Conservation (phyloP, 2,329 filamentous ascomycete species). For the Karstenula rhodostoma region DNA sequence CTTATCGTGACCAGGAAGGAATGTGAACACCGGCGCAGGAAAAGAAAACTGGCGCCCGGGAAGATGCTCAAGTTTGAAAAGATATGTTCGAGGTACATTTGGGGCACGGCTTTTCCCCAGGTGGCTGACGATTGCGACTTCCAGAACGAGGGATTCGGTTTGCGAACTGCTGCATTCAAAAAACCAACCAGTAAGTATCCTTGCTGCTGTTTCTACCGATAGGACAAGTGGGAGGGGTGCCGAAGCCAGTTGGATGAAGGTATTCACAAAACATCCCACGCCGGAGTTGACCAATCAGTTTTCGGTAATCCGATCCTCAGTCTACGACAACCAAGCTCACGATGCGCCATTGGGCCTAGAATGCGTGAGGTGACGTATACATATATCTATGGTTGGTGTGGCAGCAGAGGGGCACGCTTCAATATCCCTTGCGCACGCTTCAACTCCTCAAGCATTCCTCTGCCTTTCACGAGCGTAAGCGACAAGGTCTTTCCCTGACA, state of each 20-base stretch:
- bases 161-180: background rate
- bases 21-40: background rate
- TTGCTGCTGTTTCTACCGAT: background rate
- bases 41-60: background rate
- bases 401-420: conserved; percentile 29
- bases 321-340: conserved; percentile 55
- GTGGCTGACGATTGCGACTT: background rate
- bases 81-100: background rate
- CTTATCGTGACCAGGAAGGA: background rate
- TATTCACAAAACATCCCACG: background rate
- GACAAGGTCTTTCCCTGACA: conserved; percentile 33
- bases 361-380: conserved; percentile 18
- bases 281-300: conserved; percentile 49
- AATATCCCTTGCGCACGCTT: conserved; percentile 41
- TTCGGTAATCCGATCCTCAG: conserved; percentile 58
- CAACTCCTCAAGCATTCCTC: conserved; percentile 39
- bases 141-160: background rate
- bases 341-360: conserved; percentile 32
- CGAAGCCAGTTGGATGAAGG: background rate
- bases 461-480: conserved; percentile 25
- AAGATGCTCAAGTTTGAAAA: background rate
- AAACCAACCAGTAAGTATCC: background rate
- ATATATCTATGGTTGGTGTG: conserved; percentile 21
- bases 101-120: background rate
- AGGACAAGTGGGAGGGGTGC: background rate